Conservation (phyloP, 352 stramenopile genomes). For the Phytopythium ostracodes region DNA sequence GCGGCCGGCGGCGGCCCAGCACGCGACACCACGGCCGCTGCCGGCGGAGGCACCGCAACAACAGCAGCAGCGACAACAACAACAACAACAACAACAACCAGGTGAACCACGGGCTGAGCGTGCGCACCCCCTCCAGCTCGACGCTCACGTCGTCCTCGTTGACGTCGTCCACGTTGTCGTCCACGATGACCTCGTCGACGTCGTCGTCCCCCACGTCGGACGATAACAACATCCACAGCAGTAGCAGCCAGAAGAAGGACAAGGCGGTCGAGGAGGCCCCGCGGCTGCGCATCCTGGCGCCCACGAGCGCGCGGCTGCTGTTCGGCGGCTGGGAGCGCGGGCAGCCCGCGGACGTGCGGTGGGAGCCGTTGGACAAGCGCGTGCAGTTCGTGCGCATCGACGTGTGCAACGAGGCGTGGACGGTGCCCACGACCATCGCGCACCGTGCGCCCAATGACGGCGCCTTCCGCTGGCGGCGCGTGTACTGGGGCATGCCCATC, state of each 20-base stretch:
- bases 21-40: constrained; percentile 24
- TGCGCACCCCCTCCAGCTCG: constrained; percentile 10
- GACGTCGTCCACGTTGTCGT: constrained; percentile 9
- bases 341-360: constrained; percentile 72
- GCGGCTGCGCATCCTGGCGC: constrained; percentile 50
- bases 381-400: constrained; percentile 78
- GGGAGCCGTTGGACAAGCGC: constrained; percentile 67
- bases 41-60: constrained; percentile 27
- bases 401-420: constrained; percentile 83
- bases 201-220: constrained; percentile 12
- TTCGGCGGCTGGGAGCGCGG: constrained; percentile 73
- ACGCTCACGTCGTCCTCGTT: constrained; percentile 8
- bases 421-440: constrained; percentile 73
- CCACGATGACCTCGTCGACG: constrained; percentile 17
- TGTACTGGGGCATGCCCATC: constrained; percentile 87
- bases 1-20: constrained; percentile 32
- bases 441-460: constrained; percentile 64
- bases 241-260: constrained; percentile 19
- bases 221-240: constrained; percentile 33
- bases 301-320: constrained; percentile 36
- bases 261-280: constrained; percentile 14
- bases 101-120: background rate
- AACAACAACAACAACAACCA: constrained; percentile 20
- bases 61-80: too few species aligned
- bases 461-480: constrained; percentile 64